Evolutionary conservation across 2,329 filamentous ascomycete species (phyloP), one percentile per base, ranked within the genome.

Genomic region (Fusarium fujikuroi): DNA sequence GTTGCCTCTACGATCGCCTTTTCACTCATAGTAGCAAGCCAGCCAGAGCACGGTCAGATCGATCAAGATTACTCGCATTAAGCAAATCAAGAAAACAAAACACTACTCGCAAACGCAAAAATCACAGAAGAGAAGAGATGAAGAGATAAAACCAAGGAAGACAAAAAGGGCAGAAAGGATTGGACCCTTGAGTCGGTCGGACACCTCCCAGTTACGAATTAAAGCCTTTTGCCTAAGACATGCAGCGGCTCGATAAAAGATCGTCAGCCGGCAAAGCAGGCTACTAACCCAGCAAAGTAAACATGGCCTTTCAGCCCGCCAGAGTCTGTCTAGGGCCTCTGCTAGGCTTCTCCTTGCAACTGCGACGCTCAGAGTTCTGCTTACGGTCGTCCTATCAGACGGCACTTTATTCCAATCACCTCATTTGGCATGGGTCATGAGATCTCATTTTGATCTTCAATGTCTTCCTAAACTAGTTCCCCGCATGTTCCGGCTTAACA

Each of bases 161-260:
- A 25, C 21, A 36, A 25, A 25, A 18, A 37, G 21, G 57, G 28
- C 16, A 28, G n/a, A 42, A 30, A 40, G 32, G 42, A 66, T 44
- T 36, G 23, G 37, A 66, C 53, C 60, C 60, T 60, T 30, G 43
- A 44, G 39, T 50, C 37, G 49, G 25, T 60, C 11, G 23, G 42
- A 36, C 30, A 47, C 42, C 30, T 59, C 42, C 56, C 30, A 19
- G 34, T 67, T 67, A 69, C 66, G 66, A 69, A 69, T 69, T 42
- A 57, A 42, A 60, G 42, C 40, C 52, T 47, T 42, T 53, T 70
- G 40, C 46, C 66, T 36, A 69, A 69, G 66, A 69, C 66, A 69
- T 69, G 59, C 66, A 69, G 47, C 43, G 30, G 66, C 64, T 66
- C 60, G 72, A 75, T 75, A 73, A 73, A 72, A 50, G 53, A 56